Evolutionary conservation across 2,329 filamentous ascomycete genomes (phyloP).

Genomic region (Kalmusia sp.): DNA sequence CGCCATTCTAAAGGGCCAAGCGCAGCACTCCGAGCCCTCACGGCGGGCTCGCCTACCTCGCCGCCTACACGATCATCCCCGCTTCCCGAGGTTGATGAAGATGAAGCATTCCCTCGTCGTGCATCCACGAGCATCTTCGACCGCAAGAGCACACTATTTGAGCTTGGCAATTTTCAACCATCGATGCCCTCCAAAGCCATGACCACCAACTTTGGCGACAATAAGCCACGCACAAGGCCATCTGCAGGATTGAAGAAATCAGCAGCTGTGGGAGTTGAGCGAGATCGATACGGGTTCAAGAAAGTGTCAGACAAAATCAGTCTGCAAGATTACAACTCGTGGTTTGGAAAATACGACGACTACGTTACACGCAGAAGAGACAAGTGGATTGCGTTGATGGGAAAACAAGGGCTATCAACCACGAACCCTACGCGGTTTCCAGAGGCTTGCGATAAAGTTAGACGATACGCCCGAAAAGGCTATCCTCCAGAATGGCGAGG

Average conservation of each 20-base stretch:
- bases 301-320: conserved; percentile 84
- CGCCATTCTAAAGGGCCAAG: conserved; percentile 33
- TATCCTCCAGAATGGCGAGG: conserved; percentile 93
- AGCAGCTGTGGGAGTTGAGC: conserved; percentile 45
- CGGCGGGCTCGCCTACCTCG: conserved; percentile 22
- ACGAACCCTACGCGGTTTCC: conserved; percentile 80
- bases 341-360: conserved; percentile 76
- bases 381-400: conserved; percentile 84
- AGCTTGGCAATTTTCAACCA: conserved; percentile 23
- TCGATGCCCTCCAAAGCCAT: conserved; percentile 20
- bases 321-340: conserved; percentile 78
- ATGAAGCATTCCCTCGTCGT: conserved; percentile 42
- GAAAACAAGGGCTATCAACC: conserved; percentile 76
- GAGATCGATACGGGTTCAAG: conserved; percentile 91
- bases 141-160: conserved; percentile 37
- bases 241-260: conserved; percentile 25
- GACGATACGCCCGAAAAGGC: conserved; percentile 89
- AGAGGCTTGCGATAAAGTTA: conserved; percentile 79
- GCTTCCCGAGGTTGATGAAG: conserved; percentile 43
- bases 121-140: conserved; percentile 45
- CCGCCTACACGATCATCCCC: conserved; percentile 32
- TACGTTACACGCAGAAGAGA: conserved; percentile 76
- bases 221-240: conserved; percentile 8
- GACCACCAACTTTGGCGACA: conserved; percentile 16
- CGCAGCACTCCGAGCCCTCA: conserved; percentile 4